Evolutionary conservation across 331 rosid species (phyloP).

Genomic region (Quercus tomentella): DNA sequence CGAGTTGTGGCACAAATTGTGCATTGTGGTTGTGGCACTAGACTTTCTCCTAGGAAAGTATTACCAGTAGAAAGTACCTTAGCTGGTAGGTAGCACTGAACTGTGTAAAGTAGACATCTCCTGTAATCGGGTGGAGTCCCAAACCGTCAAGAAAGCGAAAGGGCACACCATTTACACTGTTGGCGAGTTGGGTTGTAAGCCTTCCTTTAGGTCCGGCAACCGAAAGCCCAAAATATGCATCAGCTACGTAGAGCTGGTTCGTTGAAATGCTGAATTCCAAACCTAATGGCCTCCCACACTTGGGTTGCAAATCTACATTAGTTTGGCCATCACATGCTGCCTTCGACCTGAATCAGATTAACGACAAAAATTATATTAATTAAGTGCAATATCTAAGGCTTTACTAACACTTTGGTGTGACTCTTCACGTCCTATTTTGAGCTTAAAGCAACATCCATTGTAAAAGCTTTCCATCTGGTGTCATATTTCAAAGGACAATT

Average conservation of each 20-base stretch:
- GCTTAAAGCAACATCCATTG: no score
- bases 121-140: neutral
- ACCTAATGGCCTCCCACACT: conserved; percentile 1
- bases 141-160: neutral
- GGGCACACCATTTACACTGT: neutral
- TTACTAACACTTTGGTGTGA: no score
- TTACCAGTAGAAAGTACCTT: neutral
- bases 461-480: no score
- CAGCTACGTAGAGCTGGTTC: neutral
- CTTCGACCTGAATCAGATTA: neutral
- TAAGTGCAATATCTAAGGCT: no score
- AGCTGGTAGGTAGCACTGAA: neutral
- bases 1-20: no score
- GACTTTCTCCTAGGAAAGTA: neutral
- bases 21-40: no score
- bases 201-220: neutral
- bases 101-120: neutral
- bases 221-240: conserved; percentile 1
- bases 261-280: neutral
- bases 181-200: neutral
- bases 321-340: neutral
- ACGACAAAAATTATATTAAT: neutral
- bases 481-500: no score
- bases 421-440: no score
- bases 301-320: neutral